phyloP scores from a whole-genome alignment of 176 grass and related monocot genomes.

The Triticum timopheevii region DNA sequence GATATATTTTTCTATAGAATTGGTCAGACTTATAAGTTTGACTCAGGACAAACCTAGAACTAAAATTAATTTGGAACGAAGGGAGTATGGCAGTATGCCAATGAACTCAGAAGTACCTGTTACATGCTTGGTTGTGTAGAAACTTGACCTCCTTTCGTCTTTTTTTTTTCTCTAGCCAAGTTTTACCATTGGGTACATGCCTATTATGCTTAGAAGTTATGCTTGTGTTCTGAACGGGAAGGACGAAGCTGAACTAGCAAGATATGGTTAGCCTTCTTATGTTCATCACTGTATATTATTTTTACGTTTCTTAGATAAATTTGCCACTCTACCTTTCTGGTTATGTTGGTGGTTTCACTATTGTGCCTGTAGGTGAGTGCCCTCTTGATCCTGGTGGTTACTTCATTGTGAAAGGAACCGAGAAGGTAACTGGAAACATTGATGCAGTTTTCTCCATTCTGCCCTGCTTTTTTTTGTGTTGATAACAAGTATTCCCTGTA shows the following conservation, averaged over 20 bases:
- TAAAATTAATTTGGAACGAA: too few relatives aligned
- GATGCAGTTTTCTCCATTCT: background rate
- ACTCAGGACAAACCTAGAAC: background rate
- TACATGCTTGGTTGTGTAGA: background rate
- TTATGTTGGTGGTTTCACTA: constrained; percentile 20
- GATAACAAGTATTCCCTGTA: background rate
- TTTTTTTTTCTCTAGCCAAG: constrained; percentile 19
- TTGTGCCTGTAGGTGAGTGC: constrained; percentile 67
- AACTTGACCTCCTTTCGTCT: background rate
- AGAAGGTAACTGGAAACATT: constrained; percentile 63
- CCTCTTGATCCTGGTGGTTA: constrained; percentile 98
- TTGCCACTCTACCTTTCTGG: constrained; percentile 4
- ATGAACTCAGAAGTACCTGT: background rate
- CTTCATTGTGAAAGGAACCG: constrained; percentile 91
- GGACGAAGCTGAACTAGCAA: constrained; percentile 84
- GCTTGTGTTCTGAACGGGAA: constrained; percentile 64
- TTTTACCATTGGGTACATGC: constrained; percentile 68
- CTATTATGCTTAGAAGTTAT: constrained; percentile 89
- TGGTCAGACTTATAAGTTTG: background rate
- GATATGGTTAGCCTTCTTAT: constrained; percentile 52
- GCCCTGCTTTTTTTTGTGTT: background rate
- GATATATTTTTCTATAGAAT: background rate
- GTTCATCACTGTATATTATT: background rate
- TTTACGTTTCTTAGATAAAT: background rate
- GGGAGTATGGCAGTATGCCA: background rate